Evolutionary conservation across 495 filamentous ascomycete genomes (phyloP), one percentile per base, ranked within the genome.

Genomic region (Aspergillus sparsus): DNA sequence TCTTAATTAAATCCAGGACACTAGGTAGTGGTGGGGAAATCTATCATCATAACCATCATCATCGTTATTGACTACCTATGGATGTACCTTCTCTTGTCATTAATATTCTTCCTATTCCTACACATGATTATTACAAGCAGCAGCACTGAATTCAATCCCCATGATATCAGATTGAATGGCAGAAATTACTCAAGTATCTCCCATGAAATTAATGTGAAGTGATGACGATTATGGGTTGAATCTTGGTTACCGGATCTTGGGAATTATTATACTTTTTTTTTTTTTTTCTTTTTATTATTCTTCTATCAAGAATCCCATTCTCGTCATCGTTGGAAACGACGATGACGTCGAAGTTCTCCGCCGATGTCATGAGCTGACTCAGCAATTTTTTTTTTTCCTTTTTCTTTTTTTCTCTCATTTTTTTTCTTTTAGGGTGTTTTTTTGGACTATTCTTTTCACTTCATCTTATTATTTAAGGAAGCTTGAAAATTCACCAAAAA

Each of bases 321-420:
- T 47, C 57, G 57, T 59, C 57, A 49, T 59, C 33, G 44, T 52
- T 13, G 2, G 6, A n/a, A 21, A 37, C 47, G 13, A 12, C 49
- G 52, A 64, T 64, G 62, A 64, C 62, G 62, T 64, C 57, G 57
- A n/a, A 9, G n/a, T 18, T 39, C 44, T 35, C n/a, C 57, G 36
- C 35, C 58, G 49, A 64, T 64, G 61, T 58, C 62, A 64, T 64
- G 46, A 8, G 49, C 41, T 64, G 52, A 64, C 62, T 60, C 52
- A 64, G 52, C 62, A 44, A 12, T 12, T 31, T 21, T 27, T 27
- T 3, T 27, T 3, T 27, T 27, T 27, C 3, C 21, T 27, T 27
- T 27, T 27, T 27, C 3, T 3, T 27, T 27, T 27, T 27, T 27
- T 27, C 3, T 27, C 3, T 3, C 21, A 3, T 27, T 3, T 1